These are phyloP conservation scores for Vitellaria paradoxa DNA, from an alignment of 179 eudicot species.

Conservation along the genomic window DNA sequence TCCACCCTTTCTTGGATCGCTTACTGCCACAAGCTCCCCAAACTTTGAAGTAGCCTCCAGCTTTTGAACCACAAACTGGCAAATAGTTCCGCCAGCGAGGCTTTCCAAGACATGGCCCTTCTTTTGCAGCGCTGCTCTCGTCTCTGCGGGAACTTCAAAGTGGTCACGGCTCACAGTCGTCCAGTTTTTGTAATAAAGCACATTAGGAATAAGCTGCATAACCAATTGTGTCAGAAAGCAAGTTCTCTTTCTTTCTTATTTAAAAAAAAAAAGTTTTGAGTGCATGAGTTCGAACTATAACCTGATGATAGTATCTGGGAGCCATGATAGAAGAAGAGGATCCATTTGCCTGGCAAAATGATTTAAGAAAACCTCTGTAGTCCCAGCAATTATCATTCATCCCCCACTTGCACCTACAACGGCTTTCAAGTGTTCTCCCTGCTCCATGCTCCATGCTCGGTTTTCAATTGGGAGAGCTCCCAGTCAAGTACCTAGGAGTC, in stretches of 20 bases:
- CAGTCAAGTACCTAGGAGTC: too few relatives aligned
- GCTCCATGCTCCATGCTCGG: too few relatives aligned
- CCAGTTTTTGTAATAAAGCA: constrained; percentile 40
- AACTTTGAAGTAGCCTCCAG: not conserved
- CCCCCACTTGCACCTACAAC: constrained; percentile 39
- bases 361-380: constrained; percentile 30
- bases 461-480: too few relatives aligned
- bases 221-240: not conserved
- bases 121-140: constrained; percentile 7
- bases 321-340: constrained; percentile 25
- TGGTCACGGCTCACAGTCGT: constrained; percentile 32
- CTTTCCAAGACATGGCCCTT: constrained; percentile 34
- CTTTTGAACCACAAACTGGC: constrained; percentile 34
- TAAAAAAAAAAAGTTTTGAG: not conserved
- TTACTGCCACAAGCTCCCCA: constrained; percentile 29
- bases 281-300: not conserved
- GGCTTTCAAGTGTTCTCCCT: constrained; percentile 14
- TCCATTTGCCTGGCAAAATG: constrained; percentile 27
- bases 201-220: constrained; percentile 43
- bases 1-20: constrained; percentile 50
- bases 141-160: constrained; percentile 28
- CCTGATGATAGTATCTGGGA: constrained; percentile 30
- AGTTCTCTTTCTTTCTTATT: not conserved
- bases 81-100: constrained; percentile 34
- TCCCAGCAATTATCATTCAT: constrained; percentile 25